Evolutionary conservation across 2,329 filamentous ascomycete species (phyloP).

Genomic region (Claviceps humidiphila): DNA sequence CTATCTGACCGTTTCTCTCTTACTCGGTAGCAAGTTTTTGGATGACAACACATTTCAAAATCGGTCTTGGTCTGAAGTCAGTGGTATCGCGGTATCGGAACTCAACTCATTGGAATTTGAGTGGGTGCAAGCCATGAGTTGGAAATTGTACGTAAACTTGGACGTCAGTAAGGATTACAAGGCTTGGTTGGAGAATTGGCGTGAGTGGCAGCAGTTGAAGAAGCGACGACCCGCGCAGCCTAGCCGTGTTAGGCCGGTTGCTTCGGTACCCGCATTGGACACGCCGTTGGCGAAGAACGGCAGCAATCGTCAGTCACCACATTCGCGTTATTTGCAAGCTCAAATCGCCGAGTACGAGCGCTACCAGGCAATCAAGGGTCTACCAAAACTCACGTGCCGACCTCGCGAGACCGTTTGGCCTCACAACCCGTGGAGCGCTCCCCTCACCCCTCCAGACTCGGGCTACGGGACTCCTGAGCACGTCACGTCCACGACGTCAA

Average conservation of each 20-base stretch:
- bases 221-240: conserved; percentile 37
- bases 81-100: conserved; percentile 71
- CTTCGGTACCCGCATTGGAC: conserved; percentile 35
- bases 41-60: conserved; percentile 98
- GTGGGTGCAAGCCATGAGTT: conserved; percentile 73
- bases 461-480: conserved; percentile 50
- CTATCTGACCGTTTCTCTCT: conserved; percentile 69
- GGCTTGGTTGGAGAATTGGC: conserved; percentile 49
- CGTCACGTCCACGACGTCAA: conserved; percentile 38
- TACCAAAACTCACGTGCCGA: conserved; percentile 26
- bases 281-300: conserved; percentile 26
- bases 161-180: conserved; percentile 59
- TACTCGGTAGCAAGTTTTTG: conserved; percentile 88
- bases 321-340: conserved; percentile 38
- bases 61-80: conserved; percentile 91
- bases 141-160: conserved; percentile 77
- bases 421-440: conserved; percentile 33
- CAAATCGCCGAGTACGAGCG: conserved; percentile 42
- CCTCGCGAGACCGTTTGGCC: conserved; percentile 32
- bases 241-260: conserved; percentile 35
- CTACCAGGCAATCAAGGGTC: conserved; percentile 31
- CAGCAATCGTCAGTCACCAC: conserved; percentile 24
- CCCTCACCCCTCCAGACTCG: conserved; percentile 46
- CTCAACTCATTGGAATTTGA: conserved; percentile 78
- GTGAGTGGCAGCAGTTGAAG: conserved; percentile 42